Percentiles rank a stretch among this genome's conserved stretches.
phyloP scores from a whole-genome alignment of 148 eudicot species.

The Chenopodium formosanum region DNA sequence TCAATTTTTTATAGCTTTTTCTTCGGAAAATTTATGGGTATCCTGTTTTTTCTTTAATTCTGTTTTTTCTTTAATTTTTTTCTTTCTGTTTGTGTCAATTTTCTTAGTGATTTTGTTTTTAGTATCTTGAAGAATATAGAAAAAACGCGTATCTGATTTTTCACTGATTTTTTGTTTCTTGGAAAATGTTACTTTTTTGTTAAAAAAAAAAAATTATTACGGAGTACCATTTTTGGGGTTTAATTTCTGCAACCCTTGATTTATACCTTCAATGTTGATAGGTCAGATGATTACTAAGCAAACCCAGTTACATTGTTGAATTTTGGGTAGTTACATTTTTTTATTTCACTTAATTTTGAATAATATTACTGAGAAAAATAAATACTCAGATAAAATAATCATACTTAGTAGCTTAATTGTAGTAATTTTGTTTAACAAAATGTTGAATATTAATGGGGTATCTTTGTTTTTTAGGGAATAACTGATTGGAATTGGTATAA shows the following conservation, averaged over 20 bases:
- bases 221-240: slow-evolving; percentile 3
- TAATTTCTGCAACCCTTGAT: slow-evolving; percentile 18
- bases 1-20: slow-evolving; percentile 17
- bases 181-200: slow-evolving; percentile 1
- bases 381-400: too few species aligned
- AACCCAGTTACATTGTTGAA: background rate
- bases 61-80: background rate
- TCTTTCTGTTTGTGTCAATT: background rate
- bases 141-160: background rate
- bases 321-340: background rate
- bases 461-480: slow-evolving; percentile 13
- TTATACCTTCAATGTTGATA: slow-evolving; percentile 1
- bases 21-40: slow-evolving; percentile 33
- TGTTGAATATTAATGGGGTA: background rate
- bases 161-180: background rate
- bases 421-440: slow-evolving; percentile 5
- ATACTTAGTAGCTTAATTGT: background rate
- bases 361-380: background rate
- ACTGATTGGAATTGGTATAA: slow-evolving; percentile 23
- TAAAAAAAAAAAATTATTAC: background rate
- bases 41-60: slow-evolving; percentile 34
- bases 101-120: background rate
- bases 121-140: background rate
- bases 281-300: slow-evolving; percentile 10
- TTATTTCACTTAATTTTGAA: background rate